Percentiles rank a stretch among this genome's conserved stretches.
phyloP scores from a whole-genome alignment of 495 filamentous ascomycete species.

The Tetracladium setigerum region DNA sequence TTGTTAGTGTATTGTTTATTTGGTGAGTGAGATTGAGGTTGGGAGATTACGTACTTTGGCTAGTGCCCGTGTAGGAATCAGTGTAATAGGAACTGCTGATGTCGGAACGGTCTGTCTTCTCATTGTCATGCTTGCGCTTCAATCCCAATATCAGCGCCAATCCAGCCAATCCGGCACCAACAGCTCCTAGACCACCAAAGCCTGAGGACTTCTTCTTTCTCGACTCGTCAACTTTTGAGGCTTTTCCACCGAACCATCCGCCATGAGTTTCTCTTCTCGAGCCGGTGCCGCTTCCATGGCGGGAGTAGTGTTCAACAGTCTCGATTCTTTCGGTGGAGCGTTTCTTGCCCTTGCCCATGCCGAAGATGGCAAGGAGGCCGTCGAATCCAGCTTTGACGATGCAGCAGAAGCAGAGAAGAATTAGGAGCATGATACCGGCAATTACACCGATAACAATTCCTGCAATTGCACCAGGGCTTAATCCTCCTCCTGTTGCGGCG shows the following conservation, averaged over 20 bases:
- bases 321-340: conserved; percentile 26
- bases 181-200: conserved; percentile 48
- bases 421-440: conserved; percentile 62
- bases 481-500: conserved; percentile 36
- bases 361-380: conserved; percentile 57
- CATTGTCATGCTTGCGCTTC: conserved; percentile 51
- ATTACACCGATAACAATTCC: conserved; percentile 87
- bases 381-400: conserved; percentile 61
- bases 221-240: conserved; percentile 37
- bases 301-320: conserved; percentile 57
- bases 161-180: conserved; percentile 56
- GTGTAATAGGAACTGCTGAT: conserved; percentile 37
- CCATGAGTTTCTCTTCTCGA: conserved; percentile 35
- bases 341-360: conserved; percentile 37
- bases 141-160: conserved; percentile 70
- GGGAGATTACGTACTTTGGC: conserved; percentile 36
- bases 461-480: conserved; percentile 85
- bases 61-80: conserved; percentile 35
- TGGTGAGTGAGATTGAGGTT: neutral
- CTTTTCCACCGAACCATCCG: conserved; percentile 61
- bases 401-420: conserved; percentile 68
- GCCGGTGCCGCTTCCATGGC: conserved; percentile 32
- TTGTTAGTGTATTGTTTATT: conserved; percentile 23
- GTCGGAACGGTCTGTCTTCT: conserved; percentile 41
- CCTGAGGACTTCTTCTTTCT: conserved; percentile 47